phyloP scores from a whole-genome alignment of 371 early-diverging fungal genomes.

The Mortierella sp. region DNA sequence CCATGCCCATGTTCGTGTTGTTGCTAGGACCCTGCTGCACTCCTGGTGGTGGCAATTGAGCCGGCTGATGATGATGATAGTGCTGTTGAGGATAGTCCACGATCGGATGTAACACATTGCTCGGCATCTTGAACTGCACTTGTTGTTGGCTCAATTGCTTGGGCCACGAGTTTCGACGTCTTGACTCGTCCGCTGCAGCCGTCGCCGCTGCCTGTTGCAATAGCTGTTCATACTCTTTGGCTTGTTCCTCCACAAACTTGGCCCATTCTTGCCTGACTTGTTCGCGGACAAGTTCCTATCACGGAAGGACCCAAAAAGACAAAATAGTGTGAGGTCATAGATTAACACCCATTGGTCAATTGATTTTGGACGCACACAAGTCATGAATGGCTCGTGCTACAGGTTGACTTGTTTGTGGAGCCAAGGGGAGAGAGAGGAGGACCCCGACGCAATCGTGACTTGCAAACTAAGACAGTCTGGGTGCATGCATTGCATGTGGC shows the following conservation, averaged over 20 bases:
- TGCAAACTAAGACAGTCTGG: too few relatives aligned
- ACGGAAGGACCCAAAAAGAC: too few relatives aligned
- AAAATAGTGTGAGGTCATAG: too few relatives aligned
- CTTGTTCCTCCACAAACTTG: conserved; percentile 33
- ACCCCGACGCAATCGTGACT: too few relatives aligned
- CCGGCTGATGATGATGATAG: conserved; percentile 7
- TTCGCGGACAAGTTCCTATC: conserved; percentile 23
- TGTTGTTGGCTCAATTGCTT: conserved; percentile 17
- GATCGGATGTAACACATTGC: conserved; percentile 4
- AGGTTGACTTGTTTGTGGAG: too few relatives aligned
- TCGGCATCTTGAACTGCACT: conserved; percentile 10
- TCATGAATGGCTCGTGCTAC: too few relatives aligned
- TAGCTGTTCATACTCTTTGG: conserved; percentile 7
- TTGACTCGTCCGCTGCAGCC: not conserved
- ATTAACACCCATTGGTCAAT: too few relatives aligned
- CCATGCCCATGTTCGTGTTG: too few relatives aligned
- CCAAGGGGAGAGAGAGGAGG: too few relatives aligned
- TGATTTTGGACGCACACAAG: too few relatives aligned
- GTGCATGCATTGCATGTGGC: too few relatives aligned
- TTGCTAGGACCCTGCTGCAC: too few relatives aligned
- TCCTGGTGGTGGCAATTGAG: conserved; percentile 12
- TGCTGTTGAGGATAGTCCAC: not conserved
- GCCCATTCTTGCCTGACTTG: conserved; percentile 33
- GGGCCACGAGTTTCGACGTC: conserved; percentile 21
- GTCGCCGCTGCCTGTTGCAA: conserved; percentile 4